Conservation (phyloP, 345 rosid genomes). For the Hibiscus mutabilis region DNA sequence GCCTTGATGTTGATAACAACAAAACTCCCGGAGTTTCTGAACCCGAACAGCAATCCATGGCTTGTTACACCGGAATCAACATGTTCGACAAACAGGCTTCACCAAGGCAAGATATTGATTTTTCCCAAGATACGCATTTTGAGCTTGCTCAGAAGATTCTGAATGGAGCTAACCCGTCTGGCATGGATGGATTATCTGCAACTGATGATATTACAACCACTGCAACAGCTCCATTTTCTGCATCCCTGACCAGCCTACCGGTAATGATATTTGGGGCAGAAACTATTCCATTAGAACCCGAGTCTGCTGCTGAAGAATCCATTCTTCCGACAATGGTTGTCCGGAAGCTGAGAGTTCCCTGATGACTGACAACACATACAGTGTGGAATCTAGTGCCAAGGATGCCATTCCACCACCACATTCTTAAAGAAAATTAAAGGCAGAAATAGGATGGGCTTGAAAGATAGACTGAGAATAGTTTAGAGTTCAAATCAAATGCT, state of each 20-base stretch:
- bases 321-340: constrained; percentile 17
- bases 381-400: constrained; percentile 6
- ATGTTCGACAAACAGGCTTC: neutral
- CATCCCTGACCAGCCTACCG: constrained; percentile 14
- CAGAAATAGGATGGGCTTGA: neutral
- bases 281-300: constrained; percentile 18
- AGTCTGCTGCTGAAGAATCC: constrained; percentile 16
- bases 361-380: constrained; percentile 3
- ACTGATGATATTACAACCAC: neutral
- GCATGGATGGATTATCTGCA: constrained; percentile 8
- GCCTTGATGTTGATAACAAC: constrained; percentile 12
- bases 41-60: constrained; percentile 15
- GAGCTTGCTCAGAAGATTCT: constrained; percentile 27
- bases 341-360: constrained; percentile 12
- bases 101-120: constrained; percentile 19
- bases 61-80: constrained; percentile 19
- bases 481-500: neutral
- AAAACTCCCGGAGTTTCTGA: constrained; percentile 15
- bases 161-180: constrained; percentile 13
- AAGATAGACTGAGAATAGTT: constrained; percentile 1
- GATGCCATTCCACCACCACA: constrained; percentile 8
- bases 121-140: constrained; percentile 19
- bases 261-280: constrained; percentile 19
- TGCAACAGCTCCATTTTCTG: constrained; percentile 7
- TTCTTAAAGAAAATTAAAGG: neutral